Conservation (phyloP, 352 stramenopile species). For the Phytophthora colocasiae region DNA sequence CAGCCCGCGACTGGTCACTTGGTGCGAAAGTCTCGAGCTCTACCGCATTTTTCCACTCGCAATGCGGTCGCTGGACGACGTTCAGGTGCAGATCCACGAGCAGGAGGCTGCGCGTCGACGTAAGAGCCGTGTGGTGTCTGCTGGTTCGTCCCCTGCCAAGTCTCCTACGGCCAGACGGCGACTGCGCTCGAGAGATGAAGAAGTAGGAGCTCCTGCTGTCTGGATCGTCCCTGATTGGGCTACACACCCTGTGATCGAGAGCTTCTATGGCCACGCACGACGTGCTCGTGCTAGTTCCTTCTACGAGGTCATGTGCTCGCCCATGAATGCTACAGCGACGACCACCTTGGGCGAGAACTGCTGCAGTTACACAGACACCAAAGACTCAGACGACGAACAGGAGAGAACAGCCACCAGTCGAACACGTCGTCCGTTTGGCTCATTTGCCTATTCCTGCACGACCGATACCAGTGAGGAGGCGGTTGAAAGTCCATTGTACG, state of each 20-base stretch:
- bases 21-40: neutral
- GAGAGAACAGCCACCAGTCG: conserved; percentile 10
- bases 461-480: conserved; percentile 74
- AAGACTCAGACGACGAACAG: conserved; percentile 24
- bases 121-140: neutral
- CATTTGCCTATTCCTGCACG: conserved; percentile 74
- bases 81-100: conserved; percentile 13
- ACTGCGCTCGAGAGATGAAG: conserved; percentile 22
- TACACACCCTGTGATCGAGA: conserved; percentile 79
- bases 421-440: conserved; percentile 45
- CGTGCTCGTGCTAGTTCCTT: conserved; percentile 73
- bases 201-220: conserved; percentile 56
- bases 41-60: conserved; percentile 3
- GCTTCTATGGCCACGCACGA: conserved; percentile 70
- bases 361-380: conserved; percentile 51
- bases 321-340: conserved; percentile 57
- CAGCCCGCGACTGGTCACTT: conserved; percentile 26
- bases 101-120: conserved; percentile 4
- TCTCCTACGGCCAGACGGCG: conserved; percentile 13
- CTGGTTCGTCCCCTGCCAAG: conserved; percentile 11
- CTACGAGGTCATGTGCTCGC: conserved; percentile 85
- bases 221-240: conserved; percentile 81
- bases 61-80: conserved; percentile 25
- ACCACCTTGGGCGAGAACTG: conserved; percentile 70
- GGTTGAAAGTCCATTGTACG: conserved; percentile 32